These are phyloP conservation scores for Glonium stellatum DNA, from an alignment of 495 filamentous ascomycete species.

Conservation along the genomic window DNA sequence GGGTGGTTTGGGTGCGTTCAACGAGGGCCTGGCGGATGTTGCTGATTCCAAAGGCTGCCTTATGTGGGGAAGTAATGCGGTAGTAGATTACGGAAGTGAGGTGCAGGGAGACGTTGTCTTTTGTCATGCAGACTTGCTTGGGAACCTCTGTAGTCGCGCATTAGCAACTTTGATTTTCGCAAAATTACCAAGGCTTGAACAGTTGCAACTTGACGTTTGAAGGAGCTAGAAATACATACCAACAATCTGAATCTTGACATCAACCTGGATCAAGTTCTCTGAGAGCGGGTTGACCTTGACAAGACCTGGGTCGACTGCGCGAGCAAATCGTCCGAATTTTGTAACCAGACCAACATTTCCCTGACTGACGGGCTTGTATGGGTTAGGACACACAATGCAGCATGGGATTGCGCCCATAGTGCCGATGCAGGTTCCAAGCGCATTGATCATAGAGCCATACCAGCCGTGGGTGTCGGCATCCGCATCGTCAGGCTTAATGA, in stretches of 20 bases:
- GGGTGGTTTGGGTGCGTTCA: constrained; percentile 95
- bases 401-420: constrained; percentile 83
- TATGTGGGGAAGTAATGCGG: constrained; percentile 90
- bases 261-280: constrained; percentile 81
- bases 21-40: constrained; percentile 92
- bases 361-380: constrained; percentile 88
- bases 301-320: constrained; percentile 92
- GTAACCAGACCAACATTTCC: constrained; percentile 93
- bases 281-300: constrained; percentile 97
- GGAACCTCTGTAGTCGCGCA: constrained; percentile 64
- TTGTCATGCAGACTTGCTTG: constrained; percentile 97
- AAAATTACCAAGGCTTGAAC: neutral
- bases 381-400: constrained; percentile 89
- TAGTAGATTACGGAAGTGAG: constrained; percentile 99
- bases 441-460: constrained; percentile 84
- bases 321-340: constrained; percentile 93
- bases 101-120: constrained; percentile 92
- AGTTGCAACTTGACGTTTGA: neutral
- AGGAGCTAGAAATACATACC: constrained; percentile 41
- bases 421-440: constrained; percentile 69
- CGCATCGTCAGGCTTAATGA: constrained; percentile 56
- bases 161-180: constrained; percentile 11
- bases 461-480: constrained; percentile 73
- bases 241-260: constrained; percentile 98
- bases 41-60: constrained; percentile 92